A percentile compares a stretch with the other conserved stretches of the same genome.
Evolutionary conservation across 805 yeast genomes (phyloP).

Genomic region (Ogataea paraovalis): DNA sequence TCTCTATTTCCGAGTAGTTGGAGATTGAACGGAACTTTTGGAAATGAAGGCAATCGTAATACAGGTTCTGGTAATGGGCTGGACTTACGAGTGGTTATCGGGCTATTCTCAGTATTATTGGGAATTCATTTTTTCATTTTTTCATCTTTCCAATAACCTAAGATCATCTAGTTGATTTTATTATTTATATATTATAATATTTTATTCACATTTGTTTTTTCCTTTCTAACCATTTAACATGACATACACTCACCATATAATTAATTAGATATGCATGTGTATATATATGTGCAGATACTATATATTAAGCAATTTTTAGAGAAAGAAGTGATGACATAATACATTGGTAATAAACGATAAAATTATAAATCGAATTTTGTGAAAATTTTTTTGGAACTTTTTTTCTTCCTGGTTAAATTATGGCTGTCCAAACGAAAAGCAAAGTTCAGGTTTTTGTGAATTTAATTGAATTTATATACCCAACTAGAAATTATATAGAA

Average conservation of each 20-base stretch:
- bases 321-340: background rate
- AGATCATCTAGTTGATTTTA: background rate
- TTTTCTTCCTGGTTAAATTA: too few relatives aligned
- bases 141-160: constrained; percentile 7
- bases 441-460: background rate
- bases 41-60: background rate
- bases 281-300: too few relatives aligned
- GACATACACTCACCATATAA: background rate
- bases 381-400: background rate
- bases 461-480: background rate
- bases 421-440: too few relatives aligned
- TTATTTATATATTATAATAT: background rate
- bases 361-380: background rate
- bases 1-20: background rate
- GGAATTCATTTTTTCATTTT: constrained; percentile 14
- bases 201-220: background rate
- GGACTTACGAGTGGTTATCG: constrained; percentile 8
- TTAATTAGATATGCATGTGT: too few relatives aligned
- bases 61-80: constrained; percentile 2
- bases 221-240: too few relatives aligned
- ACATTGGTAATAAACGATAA: background rate
- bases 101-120: constrained; percentile 10
- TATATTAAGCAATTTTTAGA: too few relatives aligned
- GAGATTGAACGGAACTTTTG: background rate
- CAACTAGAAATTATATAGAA: background rate